Conservation (phyloP, 305 asterid species). For the Nicotiana rustica region DNA sequence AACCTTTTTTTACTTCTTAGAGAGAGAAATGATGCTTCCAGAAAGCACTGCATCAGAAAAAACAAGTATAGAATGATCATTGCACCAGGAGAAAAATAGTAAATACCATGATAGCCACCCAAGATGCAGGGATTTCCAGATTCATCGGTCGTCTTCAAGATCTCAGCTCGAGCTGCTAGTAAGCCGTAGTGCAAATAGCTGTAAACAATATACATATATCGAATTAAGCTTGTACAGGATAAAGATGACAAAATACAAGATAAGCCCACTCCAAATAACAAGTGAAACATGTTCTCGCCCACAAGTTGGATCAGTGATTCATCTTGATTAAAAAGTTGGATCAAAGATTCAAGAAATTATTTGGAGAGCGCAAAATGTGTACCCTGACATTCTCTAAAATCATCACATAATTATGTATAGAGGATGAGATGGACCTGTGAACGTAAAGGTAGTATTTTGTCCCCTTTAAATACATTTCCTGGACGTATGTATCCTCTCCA, state of each 20-base stretch:
- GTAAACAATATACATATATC: conserved; percentile 33
- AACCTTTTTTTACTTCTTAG: not conserved
- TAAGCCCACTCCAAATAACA: not conserved
- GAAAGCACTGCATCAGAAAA: conserved; percentile 5
- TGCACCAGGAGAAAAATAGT: conserved; percentile 1
- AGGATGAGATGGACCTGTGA: conserved; percentile 69
- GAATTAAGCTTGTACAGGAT: not conserved
- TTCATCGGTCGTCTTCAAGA: conserved; percentile 69
- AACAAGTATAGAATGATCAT: not conserved
- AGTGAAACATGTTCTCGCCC: not conserved
- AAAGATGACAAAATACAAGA: not conserved
- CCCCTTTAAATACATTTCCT: conserved; percentile 59
- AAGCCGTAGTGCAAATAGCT: conserved; percentile 91
- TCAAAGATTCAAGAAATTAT: not conserved
- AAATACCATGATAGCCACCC: conserved; percentile 74
- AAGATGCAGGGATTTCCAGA: conserved; percentile 80
- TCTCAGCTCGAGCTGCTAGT: conserved; percentile 97
- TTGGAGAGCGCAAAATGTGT: conserved; percentile 2
- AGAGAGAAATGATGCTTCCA: conserved; percentile 27
- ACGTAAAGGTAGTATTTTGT: conserved; percentile 80
- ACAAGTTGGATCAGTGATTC: not conserved
- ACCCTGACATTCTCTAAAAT: not conserved
- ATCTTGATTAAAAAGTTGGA: not conserved
- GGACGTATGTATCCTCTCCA: conserved; percentile 52
- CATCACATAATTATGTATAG: conserved; percentile 17